Conservation (phyloP, 208 protist species). For the Acanthamoeba healyi region DNA sequence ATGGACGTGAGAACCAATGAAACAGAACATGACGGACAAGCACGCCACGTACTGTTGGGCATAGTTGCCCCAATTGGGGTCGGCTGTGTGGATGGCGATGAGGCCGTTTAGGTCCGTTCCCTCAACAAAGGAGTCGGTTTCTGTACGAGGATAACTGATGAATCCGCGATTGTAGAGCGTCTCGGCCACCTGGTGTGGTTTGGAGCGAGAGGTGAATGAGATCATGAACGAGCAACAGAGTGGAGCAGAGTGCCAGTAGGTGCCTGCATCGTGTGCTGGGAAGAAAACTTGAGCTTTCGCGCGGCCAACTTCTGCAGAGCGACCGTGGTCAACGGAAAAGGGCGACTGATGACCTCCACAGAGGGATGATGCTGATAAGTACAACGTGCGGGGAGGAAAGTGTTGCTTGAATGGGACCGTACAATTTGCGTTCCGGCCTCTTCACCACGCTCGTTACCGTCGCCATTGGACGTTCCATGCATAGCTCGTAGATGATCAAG, state of each 20-base stretch:
- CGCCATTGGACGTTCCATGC: conserved; percentile 85
- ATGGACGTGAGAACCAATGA: neutral
- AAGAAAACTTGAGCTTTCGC: conserved; percentile 94
- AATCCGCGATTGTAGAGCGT: conserved; percentile 97
- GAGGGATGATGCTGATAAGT: neutral
- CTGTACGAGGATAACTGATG: conserved; percentile 98
- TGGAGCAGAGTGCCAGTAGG: neutral
- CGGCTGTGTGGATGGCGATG: conserved; percentile 88
- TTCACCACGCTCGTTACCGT: conserved; percentile 82
- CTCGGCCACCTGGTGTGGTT: conserved; percentile 88
- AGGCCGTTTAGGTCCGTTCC: conserved; percentile 92
- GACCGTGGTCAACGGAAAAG: conserved; percentile 98
- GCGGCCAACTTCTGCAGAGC: conserved; percentile 97
- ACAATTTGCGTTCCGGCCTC: conserved; percentile 83
- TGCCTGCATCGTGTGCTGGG: conserved; percentile 96
- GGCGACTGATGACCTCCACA: conserved; percentile 79
- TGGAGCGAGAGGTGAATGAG: no score
- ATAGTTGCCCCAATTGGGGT: conserved; percentile 88
- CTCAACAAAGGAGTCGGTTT: conserved; percentile 95
- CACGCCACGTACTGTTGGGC: conserved; percentile 52
- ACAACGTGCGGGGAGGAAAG: neutral
- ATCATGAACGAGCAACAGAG: no score
- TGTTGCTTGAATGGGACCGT: neutral
- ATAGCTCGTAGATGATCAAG: conserved; percentile 90
- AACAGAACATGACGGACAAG: neutral